phyloP scores from a whole-genome alignment of 495 filamentous ascomycete species.

The Pseudoneurospora amorphoporcata region DNA sequence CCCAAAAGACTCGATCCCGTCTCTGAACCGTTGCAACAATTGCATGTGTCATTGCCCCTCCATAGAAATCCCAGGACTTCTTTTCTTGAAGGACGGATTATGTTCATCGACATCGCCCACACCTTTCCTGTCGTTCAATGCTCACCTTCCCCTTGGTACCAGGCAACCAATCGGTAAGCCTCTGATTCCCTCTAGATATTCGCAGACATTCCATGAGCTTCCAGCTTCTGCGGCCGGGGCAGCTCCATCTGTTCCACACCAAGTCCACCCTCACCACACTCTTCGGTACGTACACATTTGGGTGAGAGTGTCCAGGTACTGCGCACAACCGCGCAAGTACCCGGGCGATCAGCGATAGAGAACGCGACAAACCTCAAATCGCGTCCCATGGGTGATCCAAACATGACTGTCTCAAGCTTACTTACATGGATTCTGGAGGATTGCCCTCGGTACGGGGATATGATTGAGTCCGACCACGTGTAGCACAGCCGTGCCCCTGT shows the following conservation, averaged over 20 bases:
- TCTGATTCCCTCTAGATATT: neutral
- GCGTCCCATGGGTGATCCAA: neutral
- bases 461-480: neutral
- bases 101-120: neutral
- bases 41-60: neutral
- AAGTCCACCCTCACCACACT: neutral
- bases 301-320: neutral
- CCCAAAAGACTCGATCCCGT: neutral
- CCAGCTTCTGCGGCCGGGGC: neutral
- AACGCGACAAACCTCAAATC: neutral
- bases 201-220: neutral
- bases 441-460: neutral
- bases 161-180: neutral
- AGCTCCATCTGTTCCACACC: neutral
- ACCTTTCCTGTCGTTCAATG: neutral
- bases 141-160: neutral
- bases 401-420: neutral
- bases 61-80: neutral
- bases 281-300: neutral
- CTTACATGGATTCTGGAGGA: neutral
- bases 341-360: neutral
- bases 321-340: neutral
- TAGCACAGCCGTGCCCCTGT: neutral
- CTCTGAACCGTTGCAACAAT: neutral
- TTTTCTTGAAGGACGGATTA: neutral